Base-by-base conservation (phyloP, 768 basidiomycete genomes). In the Naganishia vishniacii region DNA sequence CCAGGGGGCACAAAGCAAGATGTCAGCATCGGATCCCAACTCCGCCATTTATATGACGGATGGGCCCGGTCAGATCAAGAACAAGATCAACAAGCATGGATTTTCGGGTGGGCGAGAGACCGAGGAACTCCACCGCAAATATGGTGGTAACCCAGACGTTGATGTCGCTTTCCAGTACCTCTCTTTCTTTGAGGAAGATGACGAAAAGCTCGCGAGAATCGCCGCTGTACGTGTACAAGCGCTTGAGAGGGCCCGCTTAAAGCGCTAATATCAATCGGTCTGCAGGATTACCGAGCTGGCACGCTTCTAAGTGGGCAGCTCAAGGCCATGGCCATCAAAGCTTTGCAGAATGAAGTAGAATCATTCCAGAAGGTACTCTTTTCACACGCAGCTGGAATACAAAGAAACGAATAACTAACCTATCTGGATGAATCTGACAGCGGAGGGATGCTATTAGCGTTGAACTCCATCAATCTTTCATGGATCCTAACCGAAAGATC, bases 1-100 rank as follows among this genome's bases (percentile, higher is more conserved):
- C 11, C 94, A 97, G 78, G 95, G 95, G 45, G 89, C 95, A 2
- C 91, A 95, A 78, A 94, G 91, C 37, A 99, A 99, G 80, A 99
- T 99, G 95, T 95, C 92, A 76, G 95, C 95, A 4, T 92, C 89
- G 53, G 88, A 94, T 77, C 81, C 85, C 23, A 94, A 92, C 78
- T 89, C 87, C 68, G 89, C 89, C 68, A 93, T 99, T 69, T 98
- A 83, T 81, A 97, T 99, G 94, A 90, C 82, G 32, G 95, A 99
- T 76, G 89, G 88, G 65, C 81, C 85, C 3, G 85, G 84, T 62
- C 89, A 93, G 78, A 97, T 99, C 80, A 94, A 95, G 80, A 95
- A 91, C 76, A 99, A 99, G 81, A 84, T 99, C 72, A 95, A 91
- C 75, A 85, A 82, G 70, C 91, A 99, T 72, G 95, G 91, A 2